A percentile compares a stretch with the other conserved stretches of the same genome.
phyloP scores from a whole-genome alignment of 805 yeast genomes.

The Candida oleophila region DNA sequence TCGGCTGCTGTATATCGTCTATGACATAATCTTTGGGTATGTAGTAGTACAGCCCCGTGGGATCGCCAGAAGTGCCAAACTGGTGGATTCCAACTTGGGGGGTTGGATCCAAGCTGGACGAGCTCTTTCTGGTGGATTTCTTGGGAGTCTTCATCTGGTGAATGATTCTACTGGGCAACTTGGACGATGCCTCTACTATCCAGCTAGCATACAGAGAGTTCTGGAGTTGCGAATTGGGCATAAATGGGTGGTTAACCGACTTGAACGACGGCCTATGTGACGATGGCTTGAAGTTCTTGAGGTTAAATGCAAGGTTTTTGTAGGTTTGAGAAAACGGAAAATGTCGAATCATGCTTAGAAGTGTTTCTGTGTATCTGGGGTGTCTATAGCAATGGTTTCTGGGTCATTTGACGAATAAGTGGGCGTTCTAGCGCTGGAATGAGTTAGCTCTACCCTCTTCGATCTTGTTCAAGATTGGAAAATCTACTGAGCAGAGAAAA shows the following conservation, averaged over 20 bases:
- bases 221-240: conserved; percentile 5
- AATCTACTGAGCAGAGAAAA: background rate
- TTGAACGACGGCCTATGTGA: conserved; percentile 3
- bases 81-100: background rate
- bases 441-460: background rate
- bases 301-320: conserved; percentile 3
- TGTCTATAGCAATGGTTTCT: no score
- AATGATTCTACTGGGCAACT: background rate
- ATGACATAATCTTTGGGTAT: background rate
- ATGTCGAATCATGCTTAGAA: conserved; percentile 5
- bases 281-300: conserved; percentile 2
- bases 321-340: conserved; percentile 3
- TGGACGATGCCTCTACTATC: conserved; percentile 3
- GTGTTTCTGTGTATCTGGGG: no score
- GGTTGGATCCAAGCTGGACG: background rate
- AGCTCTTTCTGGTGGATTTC: background rate
- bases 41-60: background rate
- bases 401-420: no score
- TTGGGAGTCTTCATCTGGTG: background rate
- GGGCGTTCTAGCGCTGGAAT: no score
- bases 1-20: background rate
- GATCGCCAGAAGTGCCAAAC: background rate
- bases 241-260: conserved; percentile 5
- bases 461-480: background rate
- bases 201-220: conserved; percentile 5